phyloP scores from a whole-genome alignment of 257 asterid species.

The Datura wrightii region DNA sequence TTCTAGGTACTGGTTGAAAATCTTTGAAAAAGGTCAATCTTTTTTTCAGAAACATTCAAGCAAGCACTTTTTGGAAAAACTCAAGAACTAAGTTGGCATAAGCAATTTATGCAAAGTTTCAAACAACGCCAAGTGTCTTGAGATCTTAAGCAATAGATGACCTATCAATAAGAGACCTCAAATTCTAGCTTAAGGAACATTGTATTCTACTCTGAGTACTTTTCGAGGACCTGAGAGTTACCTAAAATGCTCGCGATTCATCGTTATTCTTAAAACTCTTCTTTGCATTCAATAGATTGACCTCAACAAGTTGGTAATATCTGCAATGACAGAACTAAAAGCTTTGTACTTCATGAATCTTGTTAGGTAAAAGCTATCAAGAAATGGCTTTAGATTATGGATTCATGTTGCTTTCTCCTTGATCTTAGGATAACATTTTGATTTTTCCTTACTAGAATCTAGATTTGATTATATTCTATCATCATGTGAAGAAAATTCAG shows the following conservation, averaged over 20 bases:
- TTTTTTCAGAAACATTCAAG: too few species aligned
- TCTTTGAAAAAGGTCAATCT: too few species aligned
- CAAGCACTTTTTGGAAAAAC: too few species aligned
- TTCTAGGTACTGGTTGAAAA: too few species aligned
- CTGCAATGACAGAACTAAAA: neutral
- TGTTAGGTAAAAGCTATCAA: neutral
- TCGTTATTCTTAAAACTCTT: conserved; percentile 34
- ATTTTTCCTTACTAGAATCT: neutral
- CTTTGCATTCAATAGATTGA: conserved; percentile 38
- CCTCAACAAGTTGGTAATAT: conserved; percentile 26
- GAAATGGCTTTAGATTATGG: neutral
- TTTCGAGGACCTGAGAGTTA: neutral
- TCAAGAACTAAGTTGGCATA: too few species aligned
- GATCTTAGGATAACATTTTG: conserved; percentile 1
- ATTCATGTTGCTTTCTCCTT: conserved; percentile 1
- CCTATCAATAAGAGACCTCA: conserved; percentile 1
- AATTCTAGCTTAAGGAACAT: neutral
- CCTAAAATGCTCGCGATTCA: neutral
- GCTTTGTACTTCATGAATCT: neutral
- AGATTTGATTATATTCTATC: neutral
- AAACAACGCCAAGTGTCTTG: neutral
- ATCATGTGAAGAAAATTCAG: neutral
- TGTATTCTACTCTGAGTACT: conserved; percentile 8
- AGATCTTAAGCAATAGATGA: neutral
- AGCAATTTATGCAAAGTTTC: neutral